phyloP scores from a whole-genome alignment of 2,329 filamentous ascomycete genomes.

The Nannizziopsis arthrosporioides region DNA sequence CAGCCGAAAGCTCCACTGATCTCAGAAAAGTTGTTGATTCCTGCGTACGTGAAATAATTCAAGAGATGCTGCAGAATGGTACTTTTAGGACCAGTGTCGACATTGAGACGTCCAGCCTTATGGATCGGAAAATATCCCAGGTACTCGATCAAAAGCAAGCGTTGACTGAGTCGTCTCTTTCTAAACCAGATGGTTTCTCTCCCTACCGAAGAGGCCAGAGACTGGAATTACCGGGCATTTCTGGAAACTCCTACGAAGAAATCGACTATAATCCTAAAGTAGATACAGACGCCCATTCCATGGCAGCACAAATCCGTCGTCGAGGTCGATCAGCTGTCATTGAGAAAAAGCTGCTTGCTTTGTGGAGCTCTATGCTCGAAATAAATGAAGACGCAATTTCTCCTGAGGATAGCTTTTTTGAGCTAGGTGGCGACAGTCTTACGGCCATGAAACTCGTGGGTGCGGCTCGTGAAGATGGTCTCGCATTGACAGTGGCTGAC shows the following conservation, averaged over 20 bases:
- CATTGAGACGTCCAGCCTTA: conserved; percentile 6
- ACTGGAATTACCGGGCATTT: neutral
- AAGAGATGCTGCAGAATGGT: conserved; percentile 13
- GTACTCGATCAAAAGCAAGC: conserved; percentile 2
- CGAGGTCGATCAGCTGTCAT: conserved; percentile 19
- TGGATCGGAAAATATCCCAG: conserved; percentile 9
- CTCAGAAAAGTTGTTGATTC: conserved; percentile 13
- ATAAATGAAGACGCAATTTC: conserved; percentile 25
- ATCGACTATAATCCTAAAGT: conserved; percentile 12
- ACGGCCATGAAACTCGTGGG: conserved; percentile 34
- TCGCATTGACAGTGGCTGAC: conserved; percentile 34
- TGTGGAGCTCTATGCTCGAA: conserved; percentile 30
- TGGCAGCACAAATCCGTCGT: conserved; percentile 12
- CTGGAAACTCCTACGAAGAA: conserved; percentile 8
- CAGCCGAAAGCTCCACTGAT: conserved; percentile 6
- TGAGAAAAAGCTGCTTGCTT: conserved; percentile 28
- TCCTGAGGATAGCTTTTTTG: conserved; percentile 34
- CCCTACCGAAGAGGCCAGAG: neutral
- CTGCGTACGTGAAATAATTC: conserved; percentile 13
- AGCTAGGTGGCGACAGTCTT: conserved; percentile 33
- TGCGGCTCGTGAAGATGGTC: conserved; percentile 29
- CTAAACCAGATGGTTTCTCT: neutral
- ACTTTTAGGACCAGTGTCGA: neutral
- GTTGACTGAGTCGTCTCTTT: neutral
- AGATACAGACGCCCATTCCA: conserved; percentile 11